phyloP scores from a whole-genome alignment of 2,329 filamentous ascomycete species.

The Tricladium varicosporioides region DNA sequence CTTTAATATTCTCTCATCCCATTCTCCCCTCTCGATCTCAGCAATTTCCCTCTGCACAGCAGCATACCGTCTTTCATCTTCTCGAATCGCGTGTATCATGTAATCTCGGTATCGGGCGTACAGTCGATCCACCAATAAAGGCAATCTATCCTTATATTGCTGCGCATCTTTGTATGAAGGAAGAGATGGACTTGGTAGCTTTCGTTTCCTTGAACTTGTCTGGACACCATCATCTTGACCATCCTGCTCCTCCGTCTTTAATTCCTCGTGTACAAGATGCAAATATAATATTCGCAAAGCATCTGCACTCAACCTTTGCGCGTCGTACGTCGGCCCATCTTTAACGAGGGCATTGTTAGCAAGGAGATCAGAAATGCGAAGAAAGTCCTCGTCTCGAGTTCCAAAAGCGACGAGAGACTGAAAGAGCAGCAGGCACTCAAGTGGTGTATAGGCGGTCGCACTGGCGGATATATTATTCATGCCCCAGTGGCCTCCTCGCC shows the following conservation, averaged over 20 bases:
- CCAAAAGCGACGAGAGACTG: slow-evolving; percentile 72
- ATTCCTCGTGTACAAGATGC: slow-evolving; percentile 71
- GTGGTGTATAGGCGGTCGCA: slow-evolving; percentile 72
- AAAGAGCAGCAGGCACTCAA: slow-evolving; percentile 84
- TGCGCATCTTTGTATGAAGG: slow-evolving; percentile 65
- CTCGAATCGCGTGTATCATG: slow-evolving; percentile 66
- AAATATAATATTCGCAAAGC: slow-evolving; percentile 78
- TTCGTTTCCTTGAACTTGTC: slow-evolving; percentile 68
- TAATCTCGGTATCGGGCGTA: slow-evolving; percentile 73
- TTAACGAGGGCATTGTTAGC: slow-evolving; percentile 71
- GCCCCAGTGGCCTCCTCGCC: slow-evolving; percentile 53
- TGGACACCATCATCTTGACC: slow-evolving; percentile 42
- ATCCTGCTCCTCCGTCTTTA: slow-evolving; percentile 48
- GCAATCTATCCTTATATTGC: slow-evolving; percentile 64
- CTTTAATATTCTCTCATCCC: slow-evolving; percentile 41
- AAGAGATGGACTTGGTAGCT: slow-evolving; percentile 63
- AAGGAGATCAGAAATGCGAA: slow-evolving; percentile 70
- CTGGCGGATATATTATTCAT: slow-evolving; percentile 60
- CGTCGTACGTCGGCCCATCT: slow-evolving; percentile 69
- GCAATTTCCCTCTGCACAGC: slow-evolving; percentile 65
- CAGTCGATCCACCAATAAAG: slow-evolving; percentile 67
- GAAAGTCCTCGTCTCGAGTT: slow-evolving; percentile 63
- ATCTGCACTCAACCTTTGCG: slow-evolving; percentile 70
- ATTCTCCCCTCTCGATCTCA: slow-evolving; percentile 61
- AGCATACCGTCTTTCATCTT: slow-evolving; percentile 69